phyloP scores from a whole-genome alignment of 1,284 basidiomycete species.

The Cystobasidiaceae sp. region DNA sequence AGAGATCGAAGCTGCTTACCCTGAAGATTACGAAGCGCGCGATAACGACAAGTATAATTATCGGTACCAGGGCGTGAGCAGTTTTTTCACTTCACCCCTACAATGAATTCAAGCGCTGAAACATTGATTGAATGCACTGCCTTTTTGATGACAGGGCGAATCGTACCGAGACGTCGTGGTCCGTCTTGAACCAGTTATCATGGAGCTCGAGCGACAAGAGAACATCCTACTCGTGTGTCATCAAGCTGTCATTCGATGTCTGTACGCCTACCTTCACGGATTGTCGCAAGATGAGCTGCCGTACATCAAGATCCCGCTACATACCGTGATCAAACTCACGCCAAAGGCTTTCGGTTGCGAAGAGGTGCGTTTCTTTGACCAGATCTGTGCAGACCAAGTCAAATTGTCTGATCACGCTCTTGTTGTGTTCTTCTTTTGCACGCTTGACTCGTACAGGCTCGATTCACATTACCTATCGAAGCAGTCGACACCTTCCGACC shows the following conservation, averaged over 20 bases:
- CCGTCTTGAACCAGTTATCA: constrained; percentile 87
- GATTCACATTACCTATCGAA: constrained; percentile 76
- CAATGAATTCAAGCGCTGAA: too few relatives aligned
- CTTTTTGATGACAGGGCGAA: constrained; percentile 63
- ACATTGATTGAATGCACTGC: too few relatives aligned
- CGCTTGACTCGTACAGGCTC: constrained; percentile 42
- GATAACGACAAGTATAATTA: constrained; percentile 99
- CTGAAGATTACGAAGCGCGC: constrained; percentile 96
- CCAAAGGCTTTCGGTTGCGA: constrained; percentile 98
- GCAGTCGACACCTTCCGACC: constrained; percentile 69
- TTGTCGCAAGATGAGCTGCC: constrained; percentile 88
- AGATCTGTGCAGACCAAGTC: constrained; percentile 47
- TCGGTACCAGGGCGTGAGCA: constrained; percentile 66
- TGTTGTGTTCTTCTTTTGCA: not conserved
- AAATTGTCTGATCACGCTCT: not conserved
- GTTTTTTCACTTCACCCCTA: constrained; percentile 39
- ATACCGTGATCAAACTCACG: constrained; percentile 95
- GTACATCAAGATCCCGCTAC: constrained; percentile 75
- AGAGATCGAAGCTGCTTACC: constrained; percentile 95
- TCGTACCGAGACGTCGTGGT: constrained; percentile 71
- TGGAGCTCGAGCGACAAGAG: constrained; percentile 96
- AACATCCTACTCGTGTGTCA: constrained; percentile 97
- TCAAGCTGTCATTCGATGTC: constrained; percentile 86
- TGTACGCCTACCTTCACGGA: constrained; percentile 62
- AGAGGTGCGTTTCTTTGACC: constrained; percentile 65